Conservation (phyloP, 169 alveolate genomes). For the Plasmodium reichenowi region DNA sequence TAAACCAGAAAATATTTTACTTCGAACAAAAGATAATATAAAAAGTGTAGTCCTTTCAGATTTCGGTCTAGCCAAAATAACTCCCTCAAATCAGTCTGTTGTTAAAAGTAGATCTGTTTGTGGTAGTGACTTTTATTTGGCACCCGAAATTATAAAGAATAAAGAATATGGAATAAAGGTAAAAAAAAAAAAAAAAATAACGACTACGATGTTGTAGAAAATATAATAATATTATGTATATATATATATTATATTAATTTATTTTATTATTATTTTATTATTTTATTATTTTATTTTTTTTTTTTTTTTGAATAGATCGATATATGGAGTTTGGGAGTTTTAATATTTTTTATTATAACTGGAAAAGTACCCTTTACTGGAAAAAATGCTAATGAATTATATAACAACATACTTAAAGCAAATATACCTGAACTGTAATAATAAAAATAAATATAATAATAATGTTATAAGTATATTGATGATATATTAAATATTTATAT, state of each 20-base stretch:
- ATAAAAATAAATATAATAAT: not conserved
- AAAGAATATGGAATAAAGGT: conserved; percentile 84
- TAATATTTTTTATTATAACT: conserved; percentile 80
- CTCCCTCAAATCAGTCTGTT: conserved; percentile 81
- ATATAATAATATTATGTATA: not conserved
- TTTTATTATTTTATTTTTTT: not conserved
- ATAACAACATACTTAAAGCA: conserved; percentile 62
- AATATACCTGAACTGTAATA: conserved; percentile 62
- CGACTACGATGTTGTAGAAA: not conserved
- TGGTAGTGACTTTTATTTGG: conserved; percentile 90
- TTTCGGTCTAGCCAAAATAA: conserved; percentile 89
- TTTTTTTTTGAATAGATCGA: conserved; percentile 54
- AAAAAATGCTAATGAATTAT: conserved; percentile 66
- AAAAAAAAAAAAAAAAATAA: not conserved
- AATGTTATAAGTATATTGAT: not conserved
- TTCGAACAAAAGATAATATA: conserved; percentile 81
- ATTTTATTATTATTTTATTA: too few species aligned
- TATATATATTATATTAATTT: too few species aligned
- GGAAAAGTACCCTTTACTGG: conserved; percentile 81
- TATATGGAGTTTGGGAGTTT: conserved; percentile 82
- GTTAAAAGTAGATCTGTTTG: conserved; percentile 87
- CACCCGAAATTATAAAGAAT: conserved; percentile 90
- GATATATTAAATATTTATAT: not conserved
- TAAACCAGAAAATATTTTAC: conserved; percentile 90
- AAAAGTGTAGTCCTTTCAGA: conserved; percentile 85